Conservation (phyloP, 2,329 filamentous ascomycete genomes). For the Claviceps monticola region DNA sequence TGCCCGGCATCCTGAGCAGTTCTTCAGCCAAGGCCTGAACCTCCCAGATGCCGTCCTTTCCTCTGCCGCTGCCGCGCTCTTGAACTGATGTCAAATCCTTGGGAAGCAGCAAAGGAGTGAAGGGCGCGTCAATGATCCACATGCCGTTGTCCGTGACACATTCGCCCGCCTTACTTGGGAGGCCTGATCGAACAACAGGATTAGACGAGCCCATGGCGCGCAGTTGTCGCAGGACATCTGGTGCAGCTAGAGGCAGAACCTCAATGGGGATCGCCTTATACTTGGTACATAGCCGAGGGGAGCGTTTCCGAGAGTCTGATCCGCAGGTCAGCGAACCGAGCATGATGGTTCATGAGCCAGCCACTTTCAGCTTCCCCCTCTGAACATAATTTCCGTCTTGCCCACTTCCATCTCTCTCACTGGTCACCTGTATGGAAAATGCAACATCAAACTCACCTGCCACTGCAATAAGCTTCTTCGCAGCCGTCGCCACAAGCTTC, state of each 20-base stretch:
- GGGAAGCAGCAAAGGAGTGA: conserved; percentile 55
- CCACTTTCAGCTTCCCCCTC: too few relatives aligned
- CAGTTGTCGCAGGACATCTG: conserved; percentile 62
- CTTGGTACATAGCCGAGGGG: conserved; percentile 53
- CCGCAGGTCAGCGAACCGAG: too few relatives aligned
- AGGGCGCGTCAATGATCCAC: conserved; percentile 87
- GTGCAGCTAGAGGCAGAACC: conserved; percentile 72
- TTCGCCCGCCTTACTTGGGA: conserved; percentile 67
- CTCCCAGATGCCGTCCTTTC: conserved; percentile 53
- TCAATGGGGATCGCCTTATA: conserved; percentile 91
- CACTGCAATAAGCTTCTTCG: conserved; percentile 77
- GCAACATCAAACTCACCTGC: conserved; percentile 43
- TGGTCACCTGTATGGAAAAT: background rate
- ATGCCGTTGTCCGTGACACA: conserved; percentile 46
- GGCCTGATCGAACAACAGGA: conserved; percentile 58
- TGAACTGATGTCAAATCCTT: conserved; percentile 35
- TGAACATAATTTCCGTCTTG: conserved; percentile 3
- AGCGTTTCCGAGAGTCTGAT: conserved; percentile 78
- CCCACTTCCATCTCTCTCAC: too few relatives aligned
- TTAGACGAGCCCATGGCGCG: conserved; percentile 56
- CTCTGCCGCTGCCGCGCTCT: conserved; percentile 30
- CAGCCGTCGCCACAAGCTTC: conserved; percentile 79
- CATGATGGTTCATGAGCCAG: too few relatives aligned
- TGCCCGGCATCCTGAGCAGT: conserved; percentile 72
- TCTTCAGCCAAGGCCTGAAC: conserved; percentile 58